Percentiles rank a stretch among this genome's conserved stretches.
These are phyloP conservation scores for Candida xyloterini DNA, from an alignment of 805 yeast genomes.

Conservation along the genomic window DNA sequence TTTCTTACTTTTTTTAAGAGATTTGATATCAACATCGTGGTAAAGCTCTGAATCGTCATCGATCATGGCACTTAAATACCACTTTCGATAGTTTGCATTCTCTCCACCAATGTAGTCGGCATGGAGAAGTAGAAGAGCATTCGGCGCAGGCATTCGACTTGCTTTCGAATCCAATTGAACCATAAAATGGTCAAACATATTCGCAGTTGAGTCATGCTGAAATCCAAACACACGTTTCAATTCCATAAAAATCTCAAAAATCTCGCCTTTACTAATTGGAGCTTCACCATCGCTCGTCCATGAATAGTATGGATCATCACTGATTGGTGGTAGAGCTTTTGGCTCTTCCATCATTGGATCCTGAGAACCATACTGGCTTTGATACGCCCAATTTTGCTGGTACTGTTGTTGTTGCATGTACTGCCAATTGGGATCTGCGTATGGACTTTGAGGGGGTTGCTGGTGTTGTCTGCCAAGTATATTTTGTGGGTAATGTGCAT, in stretches of 20 bases:
- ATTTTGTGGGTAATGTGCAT: slow-evolving; percentile 16
- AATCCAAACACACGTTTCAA: slow-evolving; percentile 74
- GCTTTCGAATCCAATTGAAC: slow-evolving; percentile 82
- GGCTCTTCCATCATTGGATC: slow-evolving; percentile 14
- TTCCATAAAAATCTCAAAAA: slow-evolving; percentile 56
- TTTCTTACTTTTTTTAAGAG: slow-evolving; percentile 59
- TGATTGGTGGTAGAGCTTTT: slow-evolving; percentile 15
- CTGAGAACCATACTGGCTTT: slow-evolving; percentile 7
- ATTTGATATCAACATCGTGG: slow-evolving; percentile 61
- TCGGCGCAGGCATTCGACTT: slow-evolving; percentile 67
- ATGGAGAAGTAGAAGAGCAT: slow-evolving; percentile 75
- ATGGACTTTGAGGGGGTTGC: slow-evolving; percentile 8
- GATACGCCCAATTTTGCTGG: slow-evolving; percentile 12
- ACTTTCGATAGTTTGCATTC: slow-evolving; percentile 78
- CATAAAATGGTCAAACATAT: slow-evolving; percentile 81
- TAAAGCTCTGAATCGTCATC: slow-evolving; percentile 65
- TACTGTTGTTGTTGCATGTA: slow-evolving; percentile 16
- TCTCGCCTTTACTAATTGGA: slow-evolving; percentile 68
- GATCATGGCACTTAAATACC: slow-evolving; percentile 87
- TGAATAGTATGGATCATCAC: slow-evolving; percentile 47
- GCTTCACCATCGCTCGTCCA: slow-evolving; percentile 62
- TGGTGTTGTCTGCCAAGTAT: slow-evolving; percentile 10
- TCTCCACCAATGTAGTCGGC: slow-evolving; percentile 93
- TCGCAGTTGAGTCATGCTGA: slow-evolving; percentile 72
- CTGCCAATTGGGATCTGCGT: slow-evolving; percentile 19